These are phyloP conservation scores for Termitomyces sp. DNA, from an alignment of 768 basidiomycete species.

Conservation along the genomic window DNA sequence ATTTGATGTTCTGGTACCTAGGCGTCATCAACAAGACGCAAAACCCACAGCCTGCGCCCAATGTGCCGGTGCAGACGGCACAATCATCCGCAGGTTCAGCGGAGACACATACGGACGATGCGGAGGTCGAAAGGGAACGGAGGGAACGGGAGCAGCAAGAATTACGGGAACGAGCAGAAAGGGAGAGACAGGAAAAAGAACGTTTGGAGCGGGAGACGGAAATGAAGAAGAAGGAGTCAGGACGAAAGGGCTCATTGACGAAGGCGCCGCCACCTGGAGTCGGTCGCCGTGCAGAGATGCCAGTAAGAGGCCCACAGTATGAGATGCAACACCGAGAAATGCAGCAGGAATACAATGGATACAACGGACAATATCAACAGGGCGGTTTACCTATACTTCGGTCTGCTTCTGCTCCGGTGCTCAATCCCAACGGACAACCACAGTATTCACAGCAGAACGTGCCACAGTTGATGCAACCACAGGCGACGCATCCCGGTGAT, in stretches of 20 bases:
- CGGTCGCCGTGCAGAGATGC: conserved; percentile 75
- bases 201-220: conserved; percentile 40
- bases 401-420: conserved; percentile 18
- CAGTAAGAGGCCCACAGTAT: conserved; percentile 85
- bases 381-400: conserved; percentile 18
- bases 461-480: conserved; percentile 19
- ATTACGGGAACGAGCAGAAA: conserved; percentile 39
- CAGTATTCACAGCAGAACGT: conserved; percentile 21
- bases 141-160: conserved; percentile 26
- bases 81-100: conserved; percentile 22
- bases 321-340: conserved; percentile 92
- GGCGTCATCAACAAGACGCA: conserved; percentile 94
- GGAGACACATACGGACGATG: conserved; percentile 26
- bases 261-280: conserved; percentile 46
- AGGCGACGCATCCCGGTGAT: conserved; percentile 24
- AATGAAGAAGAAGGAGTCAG: conserved; percentile 50
- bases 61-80: conserved; percentile 21
- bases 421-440: conserved; percentile 21
- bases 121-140: conserved; percentile 33
- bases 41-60: conserved; percentile 33
- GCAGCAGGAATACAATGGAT: conserved; percentile 76
- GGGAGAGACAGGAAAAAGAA: conserved; percentile 36
- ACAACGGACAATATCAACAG: conserved; percentile 29
- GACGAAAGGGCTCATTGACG: conserved; percentile 56
- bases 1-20: conserved; percentile 99